A percentile compares a stretch with the other conserved stretches of the same genome.
Conservation (phyloP, 2,329 filamentous ascomycete genomes). For the Aspergillus ochraceoroseus region DNA sequence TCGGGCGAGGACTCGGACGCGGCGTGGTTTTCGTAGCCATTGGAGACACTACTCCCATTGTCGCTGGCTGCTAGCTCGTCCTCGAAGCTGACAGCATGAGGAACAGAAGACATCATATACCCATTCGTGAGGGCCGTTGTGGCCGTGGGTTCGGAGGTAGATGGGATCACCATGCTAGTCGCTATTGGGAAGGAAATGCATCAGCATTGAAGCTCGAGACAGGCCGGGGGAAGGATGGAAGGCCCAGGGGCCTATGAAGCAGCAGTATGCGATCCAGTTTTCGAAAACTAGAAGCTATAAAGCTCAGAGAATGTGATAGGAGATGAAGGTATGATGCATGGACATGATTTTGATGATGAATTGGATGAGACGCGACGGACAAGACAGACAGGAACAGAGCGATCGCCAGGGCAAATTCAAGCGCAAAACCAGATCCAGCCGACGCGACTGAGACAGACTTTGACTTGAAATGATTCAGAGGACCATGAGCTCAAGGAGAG, state of each 20-base stretch:
- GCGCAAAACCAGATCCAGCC: slow-evolving; percentile 22
- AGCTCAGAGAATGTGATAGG: slow-evolving; percentile 22
- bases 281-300: slow-evolving; percentile 24
- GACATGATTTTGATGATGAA: slow-evolving; percentile 37
- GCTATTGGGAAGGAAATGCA: slow-evolving; percentile 34
- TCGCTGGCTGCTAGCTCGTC: slow-evolving; percentile 47
- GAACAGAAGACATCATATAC: slow-evolving; percentile 26
- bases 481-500: slow-evolving; percentile 18
- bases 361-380: slow-evolving; percentile 36
- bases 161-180: slow-evolving; percentile 46
- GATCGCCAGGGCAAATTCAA: slow-evolving; percentile 19
- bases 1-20: slow-evolving; percentile 48
- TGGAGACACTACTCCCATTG: slow-evolving; percentile 72
- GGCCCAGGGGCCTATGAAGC: slow-evolving; percentile 22
- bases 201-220: slow-evolving; percentile 42
- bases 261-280: slow-evolving; percentile 35
- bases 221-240: slow-evolving; percentile 19
- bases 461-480: slow-evolving; percentile 16
- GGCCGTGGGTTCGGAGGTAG: slow-evolving; percentile 34
- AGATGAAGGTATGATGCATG: slow-evolving; percentile 35
- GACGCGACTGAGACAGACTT: slow-evolving; percentile 17
- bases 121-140: slow-evolving; percentile 36
- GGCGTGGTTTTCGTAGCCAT: slow-evolving; percentile 57
- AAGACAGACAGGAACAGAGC: slow-evolving; percentile 20
- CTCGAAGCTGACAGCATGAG: slow-evolving; percentile 25